Percentiles rank a stretch among this genome's conserved stretches.
Evolutionary conservation across 805 yeast species (phyloP).

Genomic region (Alloascoidea africana): DNA sequence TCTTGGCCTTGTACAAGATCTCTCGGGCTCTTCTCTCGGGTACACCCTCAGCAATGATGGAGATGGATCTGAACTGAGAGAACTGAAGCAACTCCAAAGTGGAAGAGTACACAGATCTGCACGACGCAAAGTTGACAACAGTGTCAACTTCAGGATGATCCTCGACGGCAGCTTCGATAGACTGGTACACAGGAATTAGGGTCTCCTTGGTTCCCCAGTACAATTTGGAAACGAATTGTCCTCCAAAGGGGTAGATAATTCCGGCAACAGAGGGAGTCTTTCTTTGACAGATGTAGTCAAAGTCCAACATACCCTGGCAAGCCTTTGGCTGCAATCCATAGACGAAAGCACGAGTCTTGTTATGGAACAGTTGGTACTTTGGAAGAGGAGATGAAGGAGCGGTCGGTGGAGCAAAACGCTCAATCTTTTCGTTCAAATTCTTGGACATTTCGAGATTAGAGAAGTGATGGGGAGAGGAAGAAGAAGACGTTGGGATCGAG

Average conservation of each 20-base stretch:
- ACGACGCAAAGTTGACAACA: constrained; percentile 30
- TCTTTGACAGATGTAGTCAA: constrained; percentile 29
- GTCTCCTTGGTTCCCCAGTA: constrained; percentile 35
- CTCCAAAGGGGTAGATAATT: constrained; percentile 30
- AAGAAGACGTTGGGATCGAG: background rate
- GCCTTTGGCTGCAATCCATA: constrained; percentile 31
- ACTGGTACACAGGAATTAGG: constrained; percentile 27
- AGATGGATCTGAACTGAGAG: constrained; percentile 29
- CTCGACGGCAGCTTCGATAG: constrained; percentile 22
- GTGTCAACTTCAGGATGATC: constrained; percentile 32
- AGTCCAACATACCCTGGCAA: constrained; percentile 32
- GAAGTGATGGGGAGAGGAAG: background rate
- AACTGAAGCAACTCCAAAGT: constrained; percentile 29
- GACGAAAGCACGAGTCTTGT: constrained; percentile 28
- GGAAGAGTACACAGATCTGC: constrained; percentile 29
- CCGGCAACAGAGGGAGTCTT: constrained; percentile 30
- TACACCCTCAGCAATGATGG: constrained; percentile 32
- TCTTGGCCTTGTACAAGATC: constrained; percentile 24
- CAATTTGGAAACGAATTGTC: constrained; percentile 28
- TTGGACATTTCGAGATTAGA: background rate
- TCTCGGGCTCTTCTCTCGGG: constrained; percentile 34
- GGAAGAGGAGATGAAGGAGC: constrained; percentile 10
- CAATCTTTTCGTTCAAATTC: constrained; percentile 13
- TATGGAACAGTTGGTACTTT: constrained; percentile 23
- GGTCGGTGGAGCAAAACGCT: constrained; percentile 15